A percentile compares a stretch with the other conserved stretches of the same genome.
phyloP scores from a whole-genome alignment of 108 stramenopile species.

The Cyclotella kingstonii region DNA sequence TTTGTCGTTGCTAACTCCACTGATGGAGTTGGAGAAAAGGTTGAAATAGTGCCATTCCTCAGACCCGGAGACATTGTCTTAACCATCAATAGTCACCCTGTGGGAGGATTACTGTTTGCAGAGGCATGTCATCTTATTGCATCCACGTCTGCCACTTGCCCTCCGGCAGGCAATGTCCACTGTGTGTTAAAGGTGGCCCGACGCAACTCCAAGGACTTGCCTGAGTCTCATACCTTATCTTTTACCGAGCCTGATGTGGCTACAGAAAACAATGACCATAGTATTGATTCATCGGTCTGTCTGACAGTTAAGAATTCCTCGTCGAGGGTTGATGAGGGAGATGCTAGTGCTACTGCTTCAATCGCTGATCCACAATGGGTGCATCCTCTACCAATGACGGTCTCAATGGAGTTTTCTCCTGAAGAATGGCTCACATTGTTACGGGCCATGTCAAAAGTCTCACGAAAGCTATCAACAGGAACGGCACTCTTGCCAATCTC shows the following conservation, averaged over 20 bases:
- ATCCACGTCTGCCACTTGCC: slow-evolving; percentile 8
- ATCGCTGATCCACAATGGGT: not conserved
- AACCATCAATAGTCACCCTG: slow-evolving; percentile 44
- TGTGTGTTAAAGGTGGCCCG: slow-evolving; percentile 32
- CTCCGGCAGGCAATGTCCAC: slow-evolving; percentile 1
- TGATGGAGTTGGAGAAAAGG: not conserved
- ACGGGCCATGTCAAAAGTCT: slow-evolving; percentile 8
- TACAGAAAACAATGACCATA: too few species aligned
- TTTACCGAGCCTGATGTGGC: too few species aligned
- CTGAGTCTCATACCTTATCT: too few species aligned
- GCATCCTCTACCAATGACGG: slow-evolving; percentile 16
- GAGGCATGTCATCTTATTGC: slow-evolving; percentile 56
- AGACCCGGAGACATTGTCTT: slow-evolving; percentile 71
- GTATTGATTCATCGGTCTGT: too few species aligned
- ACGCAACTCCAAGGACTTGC: too few species aligned
- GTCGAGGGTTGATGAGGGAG: not conserved
- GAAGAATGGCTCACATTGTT: slow-evolving; percentile 29
- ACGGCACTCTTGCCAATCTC: slow-evolving; percentile 29
- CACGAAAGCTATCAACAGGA: slow-evolving; percentile 20
- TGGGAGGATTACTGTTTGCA: slow-evolving; percentile 52
- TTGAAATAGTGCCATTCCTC: not conserved
- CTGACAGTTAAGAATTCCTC: too few species aligned
- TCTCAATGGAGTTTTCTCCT: slow-evolving; percentile 26
- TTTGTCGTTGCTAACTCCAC: slow-evolving; percentile 1
- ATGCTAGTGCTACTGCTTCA: not conserved